Base-by-base conservation (phyloP, 148 eudicot genomes). In the Oxyria digyna region DNA sequence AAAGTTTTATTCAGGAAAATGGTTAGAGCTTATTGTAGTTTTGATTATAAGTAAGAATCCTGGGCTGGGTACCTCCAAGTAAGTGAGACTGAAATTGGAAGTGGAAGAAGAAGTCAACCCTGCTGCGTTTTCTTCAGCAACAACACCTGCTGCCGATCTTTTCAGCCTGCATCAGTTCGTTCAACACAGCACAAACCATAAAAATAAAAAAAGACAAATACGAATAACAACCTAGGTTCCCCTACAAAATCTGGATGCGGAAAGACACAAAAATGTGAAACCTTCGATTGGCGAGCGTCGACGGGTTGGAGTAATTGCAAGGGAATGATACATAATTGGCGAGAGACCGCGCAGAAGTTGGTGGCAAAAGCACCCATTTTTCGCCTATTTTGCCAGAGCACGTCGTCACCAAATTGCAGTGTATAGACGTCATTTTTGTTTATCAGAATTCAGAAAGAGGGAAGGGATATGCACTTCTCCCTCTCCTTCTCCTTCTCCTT, bases 41-140 rank as follows among this genome's bases (percentile, higher is more conserved):
- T 33, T 33, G 3, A 42, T 1, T 42, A 42, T n/a, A n/a, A 42
- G 0, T 42, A 17, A 42, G 54, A 48, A 5, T 13, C 3, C 18
- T n/a, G 20, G 29, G 20, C 24, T n/a, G 21, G 63, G 37, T 20
- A 93, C 98, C 95, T 93, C 98, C 74, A 93, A 81, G 73, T 81
- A 93, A 83, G 95, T 93, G 69, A 93, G 95, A 75, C 74, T 86
- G 81, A 89, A 82, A 70, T 50, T 38, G 78, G 76, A 85, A 75
- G 74, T 67, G 20, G 78, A 74, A 50, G 85, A 81, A 67, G 77
- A 49, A 15, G 63, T 68, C 54, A 81, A 81, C 43, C 74, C 84
- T 73, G 74, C 78, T 27, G 78, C 76, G 62, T 69, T 85, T 75
- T 86, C 86, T 70, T 85, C 95, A 33, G 95, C 88, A 75, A 83